Evolutionary conservation across 306 rosid species (phyloP).

Genomic region (Quercus mongolica): DNA sequence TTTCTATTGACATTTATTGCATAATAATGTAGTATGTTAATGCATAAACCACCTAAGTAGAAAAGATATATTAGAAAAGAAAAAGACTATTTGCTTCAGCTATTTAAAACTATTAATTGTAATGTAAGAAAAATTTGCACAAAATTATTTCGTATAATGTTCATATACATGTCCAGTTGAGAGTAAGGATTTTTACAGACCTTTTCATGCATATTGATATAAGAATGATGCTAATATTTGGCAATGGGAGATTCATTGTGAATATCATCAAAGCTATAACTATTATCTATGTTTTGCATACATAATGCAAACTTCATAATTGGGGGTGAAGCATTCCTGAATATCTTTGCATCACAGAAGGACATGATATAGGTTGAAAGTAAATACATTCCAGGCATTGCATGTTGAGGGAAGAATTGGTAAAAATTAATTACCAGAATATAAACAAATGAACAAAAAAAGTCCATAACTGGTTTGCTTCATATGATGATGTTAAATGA

Average conservation of each 20-base stretch:
- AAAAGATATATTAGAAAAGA: background rate
- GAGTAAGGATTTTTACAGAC: background rate
- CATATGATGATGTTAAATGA: background rate
- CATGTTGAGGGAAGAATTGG: background rate
- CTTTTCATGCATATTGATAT: background rate
- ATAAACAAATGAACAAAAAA: background rate
- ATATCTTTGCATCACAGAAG: background rate
- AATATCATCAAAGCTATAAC: background rate
- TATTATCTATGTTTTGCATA: background rate
- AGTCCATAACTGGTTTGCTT: background rate
- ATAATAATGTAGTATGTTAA: background rate
- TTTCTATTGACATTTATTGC: constrained; percentile 2
- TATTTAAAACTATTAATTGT: background rate
- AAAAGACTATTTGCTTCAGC: background rate
- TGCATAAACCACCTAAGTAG: background rate
- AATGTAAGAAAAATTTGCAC: background rate
- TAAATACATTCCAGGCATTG: background rate
- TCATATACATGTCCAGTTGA: background rate
- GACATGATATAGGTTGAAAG: background rate
- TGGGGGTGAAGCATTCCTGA: background rate
- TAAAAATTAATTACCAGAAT: background rate
- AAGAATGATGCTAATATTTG: background rate
- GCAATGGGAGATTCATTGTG: background rate
- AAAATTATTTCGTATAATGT: background rate
- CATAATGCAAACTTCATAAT: background rate